Conservation (phyloP, 495 filamentous ascomycete genomes). For the Penicillium lagena region DNA sequence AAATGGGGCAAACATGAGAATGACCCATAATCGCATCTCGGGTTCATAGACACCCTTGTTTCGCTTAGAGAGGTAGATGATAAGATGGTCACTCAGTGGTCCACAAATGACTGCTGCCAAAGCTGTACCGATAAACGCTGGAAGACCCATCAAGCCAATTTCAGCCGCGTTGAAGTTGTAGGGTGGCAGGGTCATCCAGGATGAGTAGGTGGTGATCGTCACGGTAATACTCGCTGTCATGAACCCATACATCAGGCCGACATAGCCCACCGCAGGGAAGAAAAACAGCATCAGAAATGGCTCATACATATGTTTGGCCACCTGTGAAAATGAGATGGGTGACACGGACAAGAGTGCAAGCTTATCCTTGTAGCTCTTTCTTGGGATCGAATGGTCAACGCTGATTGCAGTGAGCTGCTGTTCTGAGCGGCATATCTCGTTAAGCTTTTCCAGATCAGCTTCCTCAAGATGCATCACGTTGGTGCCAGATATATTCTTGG, state of each 20-base stretch:
- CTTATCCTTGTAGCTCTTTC: constrained; percentile 10
- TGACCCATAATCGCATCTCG: constrained; percentile 27
- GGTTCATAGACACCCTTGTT: constrained; percentile 31
- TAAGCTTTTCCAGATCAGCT: constrained; percentile 1
- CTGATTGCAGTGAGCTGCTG: background rate
- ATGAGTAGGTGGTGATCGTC: constrained; percentile 21
- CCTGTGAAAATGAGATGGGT: constrained; percentile 6
- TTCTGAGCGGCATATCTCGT: background rate
- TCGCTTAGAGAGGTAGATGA: constrained; percentile 19
- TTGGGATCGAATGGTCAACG: constrained; percentile 11
- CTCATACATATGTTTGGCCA: constrained; percentile 17
- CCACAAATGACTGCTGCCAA: constrained; percentile 25
- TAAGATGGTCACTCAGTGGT: constrained; percentile 27
- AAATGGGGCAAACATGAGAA: constrained; percentile 14
- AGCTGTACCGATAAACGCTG: constrained; percentile 28
- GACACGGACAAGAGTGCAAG: constrained; percentile 14
- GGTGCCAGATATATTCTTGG: too few species aligned
- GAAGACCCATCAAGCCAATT: constrained; percentile 30
- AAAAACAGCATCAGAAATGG: constrained; percentile 18
- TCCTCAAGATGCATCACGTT: background rate
- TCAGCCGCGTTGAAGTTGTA: constrained; percentile 31
- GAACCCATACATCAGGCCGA: constrained; percentile 27
- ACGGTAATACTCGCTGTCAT: constrained; percentile 25
- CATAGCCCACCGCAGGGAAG: constrained; percentile 28
- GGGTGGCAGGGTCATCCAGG: constrained; percentile 24